Base-by-base conservation (phyloP, 23 red algal species). In the Cyanidium caldarium region DNA sequence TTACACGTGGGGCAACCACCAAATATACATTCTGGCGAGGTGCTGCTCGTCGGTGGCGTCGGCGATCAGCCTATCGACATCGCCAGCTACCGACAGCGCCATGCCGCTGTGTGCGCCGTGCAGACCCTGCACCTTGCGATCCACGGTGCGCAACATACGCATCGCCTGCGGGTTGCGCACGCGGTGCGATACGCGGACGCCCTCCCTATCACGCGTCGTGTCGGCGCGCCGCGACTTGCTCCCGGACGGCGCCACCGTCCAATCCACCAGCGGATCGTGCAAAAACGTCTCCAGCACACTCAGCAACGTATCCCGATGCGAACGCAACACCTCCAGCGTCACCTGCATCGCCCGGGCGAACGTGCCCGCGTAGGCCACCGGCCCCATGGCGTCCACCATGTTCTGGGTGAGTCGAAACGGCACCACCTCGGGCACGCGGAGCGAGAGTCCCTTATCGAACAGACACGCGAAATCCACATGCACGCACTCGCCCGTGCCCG, bases 381-480 rank as follows among this genome's bases (percentile, higher is more conserved):
- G 45, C 23, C 92, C 92, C 92, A 98, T 98, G 43, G 76, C 84
- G 57, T 70, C 69, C 42, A 98, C 75, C 69, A 98, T 82, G 67
- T 98, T 98, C 12, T 36, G 75, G 34, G 92, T 98, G 29, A 98
- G 80, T 41, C 92, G 92, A 40, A 98, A 98, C 39, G 92, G 92
- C 43, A 98, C 84, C 15, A 84, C 56, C 72, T 98, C 92, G 17
- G 92, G 92, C 15, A 98, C 84, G 40, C 69, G 79, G 30, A 98
- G 77, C 16, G 79, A 80, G 58, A 67, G 58, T 16, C 92, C 92
- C 82, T 88, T 84, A 10, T 98, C 92, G 70, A 98, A 98, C 34
- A 98, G 65, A 58, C 81, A 85, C 38, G 83, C 92, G 81, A 98
- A 98, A 72, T 98, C 92, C 56, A 98, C 92, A 26, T 98, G 92